Percentiles rank a stretch among this genome's conserved stretches.
Conservation (phyloP, 148 eudicot species). For the Fagopyrum homotropicum region DNA sequence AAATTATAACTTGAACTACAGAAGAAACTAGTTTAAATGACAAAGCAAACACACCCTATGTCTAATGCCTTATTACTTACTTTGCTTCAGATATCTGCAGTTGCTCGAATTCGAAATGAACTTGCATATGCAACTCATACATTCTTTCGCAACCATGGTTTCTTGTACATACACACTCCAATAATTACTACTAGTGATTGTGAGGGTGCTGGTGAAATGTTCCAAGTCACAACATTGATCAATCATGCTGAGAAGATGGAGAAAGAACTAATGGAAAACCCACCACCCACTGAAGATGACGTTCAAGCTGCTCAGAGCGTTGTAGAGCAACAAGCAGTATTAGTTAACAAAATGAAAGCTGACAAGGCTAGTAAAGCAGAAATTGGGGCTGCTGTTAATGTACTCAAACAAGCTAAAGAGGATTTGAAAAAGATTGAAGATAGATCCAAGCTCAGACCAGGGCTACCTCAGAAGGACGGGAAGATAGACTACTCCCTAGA, state of each 20-base stretch:
- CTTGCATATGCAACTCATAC: slow-evolving; percentile 91
- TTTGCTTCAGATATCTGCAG: slow-evolving; percentile 60
- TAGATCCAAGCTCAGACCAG: slow-evolving; percentile 59
- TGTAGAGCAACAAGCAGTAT: slow-evolving; percentile 62
- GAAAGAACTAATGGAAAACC: slow-evolving; percentile 67
- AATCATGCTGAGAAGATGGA: slow-evolving; percentile 68
- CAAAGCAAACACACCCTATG: no score
- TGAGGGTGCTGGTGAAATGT: slow-evolving; percentile 99
- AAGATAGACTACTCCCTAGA: slow-evolving; percentile 77
- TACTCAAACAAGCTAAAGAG: slow-evolving; percentile 63
- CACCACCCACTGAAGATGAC: slow-evolving; percentile 67
- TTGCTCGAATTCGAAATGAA: slow-evolving; percentile 83
- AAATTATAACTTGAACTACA: no score
- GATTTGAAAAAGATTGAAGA: slow-evolving; percentile 54
- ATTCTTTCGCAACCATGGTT: slow-evolving; percentile 77
- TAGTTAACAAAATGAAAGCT: slow-evolving; percentile 52
- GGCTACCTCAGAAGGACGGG: slow-evolving; percentile 84
- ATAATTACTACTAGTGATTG: slow-evolving; percentile 97
- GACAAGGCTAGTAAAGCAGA: slow-evolving; percentile 62
- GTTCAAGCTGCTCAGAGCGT: slow-evolving; percentile 54
- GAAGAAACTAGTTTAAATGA: no score
- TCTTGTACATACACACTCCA: slow-evolving; percentile 79
- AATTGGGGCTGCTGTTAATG: slow-evolving; percentile 62
- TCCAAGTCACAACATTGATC: slow-evolving; percentile 86
- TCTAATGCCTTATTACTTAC: background rate